Base-by-base conservation (phyloP, 371 early-diverging fungal species). In the Cokeromyces recurvatus region DNA sequence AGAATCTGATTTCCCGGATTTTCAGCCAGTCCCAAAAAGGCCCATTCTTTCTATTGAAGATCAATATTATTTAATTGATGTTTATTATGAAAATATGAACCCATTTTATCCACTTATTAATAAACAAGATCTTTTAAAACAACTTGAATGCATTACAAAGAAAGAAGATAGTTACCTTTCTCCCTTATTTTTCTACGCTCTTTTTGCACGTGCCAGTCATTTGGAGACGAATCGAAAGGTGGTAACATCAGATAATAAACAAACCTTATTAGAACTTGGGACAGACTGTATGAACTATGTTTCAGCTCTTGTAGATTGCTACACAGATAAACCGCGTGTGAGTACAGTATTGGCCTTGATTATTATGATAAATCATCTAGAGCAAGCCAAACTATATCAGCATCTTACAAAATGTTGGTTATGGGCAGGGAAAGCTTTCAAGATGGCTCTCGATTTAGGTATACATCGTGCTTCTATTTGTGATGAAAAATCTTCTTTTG, bases 61-160 rank as follows among this genome's bases (percentile, higher is more conserved):
- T 11, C 64, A 68, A 36, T 23, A 27, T 19, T 53, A 62, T 32
- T 59, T 83, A 10, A 68, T 84, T 12, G 64, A 74, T 14, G 48
- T 73, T 4, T 81, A 78, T 54, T 81, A 76, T 50, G 44, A 58
- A 14, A 71, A 78, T 54, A 41, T 74, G n/a, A 74, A 80, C 41
- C 70, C 78, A 3, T 73, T 64, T 31, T 69, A 69, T 16, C 82
- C 84, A 2, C 54, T 81, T 34, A 42, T 84, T 25, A 60, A 68
- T 38, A 64, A 68, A 29, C 27, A 32, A 7, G 46, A 57, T 0
- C 60, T 84, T 34, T 16, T 46, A 7, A 17, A 36, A 0, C 61
- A 73, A 20, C 46, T 63, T 11, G 27, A 55, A 8, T 11, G 23
- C 1, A 50, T 64, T 10, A 9, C 32, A 32, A 37, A 37, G 7